Conservation (phyloP, 2,329 filamentous ascomycete species). For the Aspergillus aculeatus region DNA sequence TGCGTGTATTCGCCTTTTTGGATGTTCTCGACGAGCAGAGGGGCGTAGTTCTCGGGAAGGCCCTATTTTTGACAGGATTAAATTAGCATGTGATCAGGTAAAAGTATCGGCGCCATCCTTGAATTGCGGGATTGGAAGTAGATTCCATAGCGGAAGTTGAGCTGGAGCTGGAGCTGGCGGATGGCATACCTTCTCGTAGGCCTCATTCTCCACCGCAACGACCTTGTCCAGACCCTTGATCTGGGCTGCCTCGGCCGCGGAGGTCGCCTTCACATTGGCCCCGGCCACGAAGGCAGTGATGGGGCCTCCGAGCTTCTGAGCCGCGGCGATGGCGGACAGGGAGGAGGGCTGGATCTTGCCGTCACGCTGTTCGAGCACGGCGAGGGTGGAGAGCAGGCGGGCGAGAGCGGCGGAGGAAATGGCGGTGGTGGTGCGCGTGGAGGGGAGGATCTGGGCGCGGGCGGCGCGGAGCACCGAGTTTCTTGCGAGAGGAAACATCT, state of each 20-base stretch:
- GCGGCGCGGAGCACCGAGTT: conserved; percentile 43
- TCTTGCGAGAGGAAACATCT: conserved; percentile 38
- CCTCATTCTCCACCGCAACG: conserved; percentile 79
- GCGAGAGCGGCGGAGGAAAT: conserved; percentile 57
- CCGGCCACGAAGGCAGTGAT: conserved; percentile 89
- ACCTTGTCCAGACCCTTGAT: conserved; percentile 90
- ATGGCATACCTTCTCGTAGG: conserved; percentile 82
- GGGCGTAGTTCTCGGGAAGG: conserved; percentile 91
- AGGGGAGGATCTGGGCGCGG: conserved; percentile 47
- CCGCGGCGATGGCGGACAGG: conserved; percentile 80
- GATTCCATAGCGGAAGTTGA: background rate
- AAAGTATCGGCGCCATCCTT: too few relatives aligned
- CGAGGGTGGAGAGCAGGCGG: conserved; percentile 80
- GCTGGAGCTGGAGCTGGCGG: background rate
- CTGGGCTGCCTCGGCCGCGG: conserved; percentile 80
- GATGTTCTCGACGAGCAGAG: conserved; percentile 90
- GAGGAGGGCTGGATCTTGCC: conserved; percentile 82
- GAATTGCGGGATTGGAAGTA: too few relatives aligned
- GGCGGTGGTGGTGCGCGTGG: conserved; percentile 40
- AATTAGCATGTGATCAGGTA: too few relatives aligned
- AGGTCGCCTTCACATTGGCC: conserved; percentile 66
- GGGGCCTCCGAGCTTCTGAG: conserved; percentile 78
- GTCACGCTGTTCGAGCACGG: conserved; percentile 87
- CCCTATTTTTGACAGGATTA: conserved; percentile 53
- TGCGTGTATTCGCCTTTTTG: conserved; percentile 94